phyloP scores from a whole-genome alignment of 108 stramenopile species.

The Skeletonema tropicum region DNA sequence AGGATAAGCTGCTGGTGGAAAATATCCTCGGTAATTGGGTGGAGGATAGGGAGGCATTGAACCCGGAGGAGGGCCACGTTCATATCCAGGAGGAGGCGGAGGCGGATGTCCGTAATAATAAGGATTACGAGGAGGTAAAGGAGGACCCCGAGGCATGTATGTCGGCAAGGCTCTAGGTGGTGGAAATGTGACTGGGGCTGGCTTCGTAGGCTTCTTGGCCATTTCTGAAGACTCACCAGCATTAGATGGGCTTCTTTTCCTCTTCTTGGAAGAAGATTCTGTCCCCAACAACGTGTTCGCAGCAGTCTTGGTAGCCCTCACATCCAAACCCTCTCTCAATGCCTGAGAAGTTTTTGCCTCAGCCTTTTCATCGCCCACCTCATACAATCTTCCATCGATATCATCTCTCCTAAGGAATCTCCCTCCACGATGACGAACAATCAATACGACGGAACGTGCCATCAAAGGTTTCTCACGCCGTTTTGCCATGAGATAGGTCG shows the following conservation, averaged over 20 bases:
- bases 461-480: slow-evolving; percentile 86
- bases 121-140: background rate
- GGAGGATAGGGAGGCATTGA: slow-evolving; percentile 4
- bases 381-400: slow-evolving; percentile 69
- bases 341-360: slow-evolving; percentile 92
- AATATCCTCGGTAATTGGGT: slow-evolving; percentile 8
- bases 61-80: background rate
- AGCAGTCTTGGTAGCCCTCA: slow-evolving; percentile 77
- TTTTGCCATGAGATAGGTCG: slow-evolving; percentile 81
- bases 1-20: slow-evolving; percentile 4
- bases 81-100: slow-evolving; percentile 7
- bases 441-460: slow-evolving; percentile 83
- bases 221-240: background rate
- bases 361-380: slow-evolving; percentile 88
- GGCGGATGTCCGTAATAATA: slow-evolving; percentile 5
- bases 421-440: slow-evolving; percentile 83
- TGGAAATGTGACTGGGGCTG: background rate
- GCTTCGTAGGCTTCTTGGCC: slow-evolving; percentile 12
- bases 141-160: slow-evolving; percentile 1
- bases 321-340: slow-evolving; percentile 85
- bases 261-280: slow-evolving; percentile 30
- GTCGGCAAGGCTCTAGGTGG: background rate
- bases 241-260: background rate
- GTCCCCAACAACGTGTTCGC: slow-evolving; percentile 47
- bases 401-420: slow-evolving; percentile 85